Base-by-base conservation (phyloP, 495 filamentous ascomycete species). In the Copromyces sp. region DNA sequence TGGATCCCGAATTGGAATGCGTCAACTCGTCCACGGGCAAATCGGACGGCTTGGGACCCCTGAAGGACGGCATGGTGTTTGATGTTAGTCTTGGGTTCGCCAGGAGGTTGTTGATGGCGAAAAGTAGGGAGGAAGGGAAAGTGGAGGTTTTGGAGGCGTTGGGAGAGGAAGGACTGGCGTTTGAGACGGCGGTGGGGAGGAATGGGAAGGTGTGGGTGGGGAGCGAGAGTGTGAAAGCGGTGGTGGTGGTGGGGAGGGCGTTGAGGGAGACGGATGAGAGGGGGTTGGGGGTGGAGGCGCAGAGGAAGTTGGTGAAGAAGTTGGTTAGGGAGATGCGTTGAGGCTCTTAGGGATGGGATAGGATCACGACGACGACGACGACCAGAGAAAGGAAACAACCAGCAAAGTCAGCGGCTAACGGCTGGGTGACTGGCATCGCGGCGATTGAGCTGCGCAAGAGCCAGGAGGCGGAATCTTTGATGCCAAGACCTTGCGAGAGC, bases 171-270 rank as follows among this genome's bases (percentile, higher is more conserved):
- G 85, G 90, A 68, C 83, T 95, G 59, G 87, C 88, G 69, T 99
- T 98, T 82, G 95, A 99, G 84, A 90, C 95, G 73, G 95, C 95
- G 4, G 93, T 97, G 37, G 96, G 96, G 32, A 89, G 94, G 79
- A 99, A 99, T 80, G 95, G 95, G 29, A 91, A 88, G 83, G 87
- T 98, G 42, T 98, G 95, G 95, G 90, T 98, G 20, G 88, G 93
- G 75, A 88, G 90, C 68, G 91, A 89, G 16, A 90, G 85, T 68
- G 87, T 84, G 80, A 87, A 84, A 73, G 94, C 92, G 9, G 77
- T 84, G 44, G 77, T 98, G 69, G 85, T 88, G 7, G 90, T 98
- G 71, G 95, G 94, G n/a, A 87, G 89, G 74, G 93, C 93, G 72
- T 81, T 98, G 70, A 86, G 86, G 78, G 88, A 90, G 79, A 92